Evolutionary conservation across 306 rosid species (phyloP), one percentile per base, ranked within the genome.

Genomic region (Datisca glomerata): DNA sequence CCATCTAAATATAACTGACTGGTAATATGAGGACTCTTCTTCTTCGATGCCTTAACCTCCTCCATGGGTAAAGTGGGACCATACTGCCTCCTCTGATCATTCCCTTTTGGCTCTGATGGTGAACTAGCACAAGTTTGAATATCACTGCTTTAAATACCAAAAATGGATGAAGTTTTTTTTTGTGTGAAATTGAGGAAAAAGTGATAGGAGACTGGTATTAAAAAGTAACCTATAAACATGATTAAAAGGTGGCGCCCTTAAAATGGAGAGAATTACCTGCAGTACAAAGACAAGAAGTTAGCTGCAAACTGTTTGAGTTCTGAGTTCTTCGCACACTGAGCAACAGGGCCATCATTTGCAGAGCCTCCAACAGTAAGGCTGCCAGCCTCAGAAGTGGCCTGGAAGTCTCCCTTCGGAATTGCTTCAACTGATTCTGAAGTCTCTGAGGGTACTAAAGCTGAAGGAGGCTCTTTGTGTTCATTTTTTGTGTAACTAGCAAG

Each of bases 221-320:
- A 24, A 5, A 23, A 13, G 22, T 12, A 27, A 28, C 19, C 2
- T 6, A 36, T 38, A 25, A 36, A 25, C 13, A 34, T 2, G 45
- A 32, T n/a, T 2, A 20, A 21, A 21, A 13, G 14, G 34, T 9
- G 31, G 42, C 24, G 23, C 24, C 17, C 24, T n/a, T 12, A 13
- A 38, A 42, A 33, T 10, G 27, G 0, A 44, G 43, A 24, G 15
- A 43, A 25, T 12, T 71, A 89, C 97, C 97, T 57, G 61, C 93
- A 80, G 53, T 83, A 83, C 60, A 83, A 15, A 53, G 97, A 74
- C 80, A 80, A 56, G 48, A 80, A 66, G 25, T 74, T 75, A 2
- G 61, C 71, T 47, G 75, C 74, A 65, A 83, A 72, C 67, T 63
- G 71, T 45, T 68, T 76, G 17, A 61, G 54, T 53, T 79, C 81